Conservation (phyloP, 768 basidiomycete species). For the Phaeotremella skinneri region DNA sequence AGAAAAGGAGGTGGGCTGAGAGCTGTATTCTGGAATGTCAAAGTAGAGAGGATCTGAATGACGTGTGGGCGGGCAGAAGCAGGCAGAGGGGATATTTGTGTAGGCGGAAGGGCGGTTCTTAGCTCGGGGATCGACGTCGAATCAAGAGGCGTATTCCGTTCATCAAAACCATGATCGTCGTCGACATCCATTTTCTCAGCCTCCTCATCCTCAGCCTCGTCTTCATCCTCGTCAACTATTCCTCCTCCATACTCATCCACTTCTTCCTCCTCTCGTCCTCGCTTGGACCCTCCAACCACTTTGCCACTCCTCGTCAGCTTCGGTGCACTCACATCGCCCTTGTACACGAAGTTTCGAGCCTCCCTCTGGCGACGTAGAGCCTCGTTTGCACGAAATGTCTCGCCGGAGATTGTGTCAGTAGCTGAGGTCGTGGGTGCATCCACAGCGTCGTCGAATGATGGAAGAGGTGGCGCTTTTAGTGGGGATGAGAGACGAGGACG, state of each 20-base stretch:
- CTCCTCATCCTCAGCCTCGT: slow-evolving; percentile 39
- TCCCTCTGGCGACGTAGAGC: slow-evolving; percentile 35
- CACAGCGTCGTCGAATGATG: no score
- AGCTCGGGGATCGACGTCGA: no score
- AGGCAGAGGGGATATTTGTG: slow-evolving; percentile 14
- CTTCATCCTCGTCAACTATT: slow-evolving; percentile 14
- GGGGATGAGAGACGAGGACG: not conserved
- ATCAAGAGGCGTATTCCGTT: no score
- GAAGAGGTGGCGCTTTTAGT: no score
- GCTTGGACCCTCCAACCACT: slow-evolving; percentile 21
- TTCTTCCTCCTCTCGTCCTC: slow-evolving; percentile 21
- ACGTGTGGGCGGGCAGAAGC: slow-evolving; percentile 19
- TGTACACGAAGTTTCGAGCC: slow-evolving; percentile 49
- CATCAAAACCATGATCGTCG: slow-evolving; percentile 4
- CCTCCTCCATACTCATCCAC: slow-evolving; percentile 27
- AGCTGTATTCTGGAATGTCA: slow-evolving; percentile 17
- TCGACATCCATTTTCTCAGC: slow-evolving; percentile 40
- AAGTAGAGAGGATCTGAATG: slow-evolving; percentile 18
- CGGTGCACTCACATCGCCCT: slow-evolving; percentile 47
- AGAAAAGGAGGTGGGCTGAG: slow-evolving; percentile 26
- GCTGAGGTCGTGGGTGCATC: no score
- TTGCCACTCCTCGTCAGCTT: slow-evolving; percentile 44
- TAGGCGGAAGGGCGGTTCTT: not conserved
- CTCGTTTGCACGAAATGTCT: slow-evolving; percentile 47
- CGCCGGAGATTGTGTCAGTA: slow-evolving; percentile 26